Evolutionary conservation across 106 monocot genomes (phyloP).

Genomic region (Amphibolis antarctica): DNA sequence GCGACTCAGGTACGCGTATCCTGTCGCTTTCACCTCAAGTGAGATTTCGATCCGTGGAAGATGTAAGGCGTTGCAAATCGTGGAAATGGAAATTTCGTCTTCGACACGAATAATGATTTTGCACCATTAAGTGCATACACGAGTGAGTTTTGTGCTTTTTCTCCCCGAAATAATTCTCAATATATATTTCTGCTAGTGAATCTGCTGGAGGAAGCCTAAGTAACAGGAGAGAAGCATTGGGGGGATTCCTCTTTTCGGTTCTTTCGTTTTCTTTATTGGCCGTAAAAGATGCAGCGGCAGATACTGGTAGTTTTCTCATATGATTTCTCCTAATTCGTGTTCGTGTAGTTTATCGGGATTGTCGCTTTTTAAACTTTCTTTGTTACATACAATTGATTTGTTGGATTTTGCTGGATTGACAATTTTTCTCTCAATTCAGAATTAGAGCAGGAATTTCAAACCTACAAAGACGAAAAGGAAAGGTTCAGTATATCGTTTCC

Average conservation of each 20-base stretch:
- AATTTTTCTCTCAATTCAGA: background rate
- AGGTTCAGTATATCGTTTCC: slow-evolving; percentile 61
- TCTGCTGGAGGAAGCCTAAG: background rate
- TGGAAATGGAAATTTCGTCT: too few species aligned
- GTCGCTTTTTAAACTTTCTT: background rate
- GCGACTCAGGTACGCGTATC: too few species aligned
- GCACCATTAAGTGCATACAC: too few species aligned
- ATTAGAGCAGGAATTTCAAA: slow-evolving; percentile 17
- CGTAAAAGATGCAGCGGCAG: slow-evolving; percentile 23
- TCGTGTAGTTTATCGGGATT: too few species aligned
- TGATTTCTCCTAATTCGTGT: background rate
- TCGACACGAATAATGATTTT: too few species aligned
- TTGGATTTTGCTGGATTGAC: background rate
- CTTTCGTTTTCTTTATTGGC: slow-evolving; percentile 22
- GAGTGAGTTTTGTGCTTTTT: too few species aligned
- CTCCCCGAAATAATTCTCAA: too few species aligned
- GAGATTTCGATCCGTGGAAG: too few species aligned
- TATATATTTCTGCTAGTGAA: too few species aligned
- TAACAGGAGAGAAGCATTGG: slow-evolving; percentile 43
- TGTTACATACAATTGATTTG: background rate
- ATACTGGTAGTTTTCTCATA: slow-evolving; percentile 20
- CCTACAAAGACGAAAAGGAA: slow-evolving; percentile 55
- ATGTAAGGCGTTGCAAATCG: too few species aligned
- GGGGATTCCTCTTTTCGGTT: slow-evolving; percentile 25
- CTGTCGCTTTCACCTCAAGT: too few species aligned